A percentile compares a stretch with the other conserved stretches of the same genome.
These are phyloP conservation scores for Suhomyces atakaporum DNA, from an alignment of 1,139 yeast species.

Conservation along the genomic window DNA sequence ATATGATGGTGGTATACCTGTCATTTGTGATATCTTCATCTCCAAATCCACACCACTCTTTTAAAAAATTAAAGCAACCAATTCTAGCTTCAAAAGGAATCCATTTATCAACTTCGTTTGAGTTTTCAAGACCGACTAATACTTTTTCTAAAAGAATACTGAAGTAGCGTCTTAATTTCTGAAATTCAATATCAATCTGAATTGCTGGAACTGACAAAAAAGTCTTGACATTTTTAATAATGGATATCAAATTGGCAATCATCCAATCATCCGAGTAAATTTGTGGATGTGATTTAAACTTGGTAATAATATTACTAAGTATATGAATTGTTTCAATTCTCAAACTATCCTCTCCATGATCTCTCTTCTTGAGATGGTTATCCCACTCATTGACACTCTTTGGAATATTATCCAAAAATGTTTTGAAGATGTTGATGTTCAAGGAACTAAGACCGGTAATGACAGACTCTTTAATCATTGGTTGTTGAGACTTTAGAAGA, in stretches of 20 bases:
- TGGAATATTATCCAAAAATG: slow-evolving; percentile 78
- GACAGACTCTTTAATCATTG: slow-evolving; percentile 78
- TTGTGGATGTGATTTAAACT: slow-evolving; percentile 54
- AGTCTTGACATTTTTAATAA: slow-evolving; percentile 64
- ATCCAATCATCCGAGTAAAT: slow-evolving; percentile 71
- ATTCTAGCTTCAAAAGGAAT: slow-evolving; percentile 85
- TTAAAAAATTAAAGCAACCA: slow-evolving; percentile 76
- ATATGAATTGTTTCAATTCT: slow-evolving; percentile 81
- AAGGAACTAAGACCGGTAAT: slow-evolving; percentile 86
- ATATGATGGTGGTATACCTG: slow-evolving; percentile 65
- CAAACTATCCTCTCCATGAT: slow-evolving; percentile 47
- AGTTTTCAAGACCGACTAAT: slow-evolving; percentile 51
- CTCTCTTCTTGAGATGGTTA: slow-evolving; percentile 37
- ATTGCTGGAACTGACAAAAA: slow-evolving; percentile 60
- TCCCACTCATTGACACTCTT: slow-evolving; percentile 64
- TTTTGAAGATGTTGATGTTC: slow-evolving; percentile 83
- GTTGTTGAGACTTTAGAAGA: slow-evolving; percentile 68
- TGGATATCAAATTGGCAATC: slow-evolving; percentile 60
- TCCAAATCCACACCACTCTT: slow-evolving; percentile 96
- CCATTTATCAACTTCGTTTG: slow-evolving; percentile 51
- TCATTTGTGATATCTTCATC: slow-evolving; percentile 62
- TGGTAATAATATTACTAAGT: slow-evolving; percentile 65
- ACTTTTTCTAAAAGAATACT: slow-evolving; percentile 75
- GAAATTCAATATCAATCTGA: slow-evolving; percentile 72
- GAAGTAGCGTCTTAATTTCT: slow-evolving; percentile 75